These are phyloP conservation scores for Phytophthora pseudosyringae DNA, from an alignment of 352 stramenopile genomes.

Conservation along the genomic window DNA sequence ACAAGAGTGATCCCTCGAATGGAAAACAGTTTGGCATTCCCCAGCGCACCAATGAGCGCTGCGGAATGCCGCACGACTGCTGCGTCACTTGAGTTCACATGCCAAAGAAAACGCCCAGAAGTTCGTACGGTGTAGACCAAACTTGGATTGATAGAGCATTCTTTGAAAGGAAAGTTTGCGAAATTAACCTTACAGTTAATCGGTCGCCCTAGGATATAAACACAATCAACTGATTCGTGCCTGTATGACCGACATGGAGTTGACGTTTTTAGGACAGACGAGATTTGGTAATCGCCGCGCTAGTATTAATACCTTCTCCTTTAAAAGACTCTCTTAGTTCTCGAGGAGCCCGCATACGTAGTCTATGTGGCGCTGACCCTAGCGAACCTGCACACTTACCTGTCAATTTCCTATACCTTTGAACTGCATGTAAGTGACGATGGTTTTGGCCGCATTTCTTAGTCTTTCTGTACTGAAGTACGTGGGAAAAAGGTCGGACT, in stretches of 20 bases:
- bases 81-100: conserved; percentile 5
- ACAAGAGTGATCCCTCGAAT: background rate
- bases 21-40: background rate
- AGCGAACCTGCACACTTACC: no score
- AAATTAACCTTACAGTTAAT: no score
- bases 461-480: background rate
- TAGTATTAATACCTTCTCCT: background rate
- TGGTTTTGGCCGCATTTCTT: background rate
- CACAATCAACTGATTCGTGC: no score
- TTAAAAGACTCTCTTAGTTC: background rate
- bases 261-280: background rate
- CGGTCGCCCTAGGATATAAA: no score
- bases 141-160: background rate
- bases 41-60: conserved; percentile 18
- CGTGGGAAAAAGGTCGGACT: conserved; percentile 27
- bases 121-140: background rate
- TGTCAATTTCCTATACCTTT: no score
- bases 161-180: no score
- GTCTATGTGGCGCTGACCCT: no score
- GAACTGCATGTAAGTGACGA: no score
- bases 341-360: no score
- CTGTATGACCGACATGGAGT: no score
- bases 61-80: conserved; percentile 2
- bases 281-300: conserved; percentile 7
- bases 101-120: background rate